These are phyloP conservation scores for Rhodotorula sp. DNA, from an alignment of 1,284 basidiomycete species.

Conservation along the genomic window DNA sequence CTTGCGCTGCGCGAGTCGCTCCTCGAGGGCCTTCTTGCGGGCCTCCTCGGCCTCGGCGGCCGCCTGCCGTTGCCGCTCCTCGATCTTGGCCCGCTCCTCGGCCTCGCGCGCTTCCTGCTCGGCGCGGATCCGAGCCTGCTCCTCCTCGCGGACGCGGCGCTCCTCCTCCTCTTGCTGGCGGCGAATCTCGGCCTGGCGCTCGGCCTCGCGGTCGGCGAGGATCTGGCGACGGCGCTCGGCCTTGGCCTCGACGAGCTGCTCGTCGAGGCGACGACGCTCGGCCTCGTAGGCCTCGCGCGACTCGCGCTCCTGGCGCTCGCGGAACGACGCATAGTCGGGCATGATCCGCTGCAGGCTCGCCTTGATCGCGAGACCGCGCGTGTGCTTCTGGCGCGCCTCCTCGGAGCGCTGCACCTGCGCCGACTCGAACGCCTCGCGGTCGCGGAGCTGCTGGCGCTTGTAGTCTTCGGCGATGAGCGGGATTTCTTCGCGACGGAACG, in stretches of 20 bases:
- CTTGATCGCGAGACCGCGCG: constrained; percentile 74
- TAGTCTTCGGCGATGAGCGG: constrained; percentile 86
- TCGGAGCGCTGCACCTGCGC: constrained; percentile 65
- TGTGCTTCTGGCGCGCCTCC: constrained; percentile 62
- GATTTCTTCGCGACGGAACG: constrained; percentile 89
- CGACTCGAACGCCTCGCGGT: constrained; percentile 67
- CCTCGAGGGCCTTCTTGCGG: constrained; percentile 61
- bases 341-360: constrained; percentile 70
- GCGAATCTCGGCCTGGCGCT: constrained; percentile 18
- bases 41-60: constrained; percentile 60
- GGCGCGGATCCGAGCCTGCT: constrained; percentile 20
- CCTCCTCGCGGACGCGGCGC: constrained; percentile 26
- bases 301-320: constrained; percentile 76
- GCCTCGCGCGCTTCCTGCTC: constrained; percentile 54
- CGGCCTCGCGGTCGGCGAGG: constrained; percentile 49
- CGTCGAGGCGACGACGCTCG: constrained; percentile 37
- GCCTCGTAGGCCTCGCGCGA: constrained; percentile 68
- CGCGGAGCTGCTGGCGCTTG: constrained; percentile 74
- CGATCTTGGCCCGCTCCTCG: constrained; percentile 59
- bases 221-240: constrained; percentile 45
- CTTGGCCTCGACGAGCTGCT: constrained; percentile 42
- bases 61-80: constrained; percentile 55
- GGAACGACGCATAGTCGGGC: constrained; percentile 67
- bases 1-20: constrained; percentile 55
- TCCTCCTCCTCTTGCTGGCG: constrained; percentile 27